phyloP scores from a whole-genome alignment of 805 yeast species.

The Suhomyces kilbournensis region DNA sequence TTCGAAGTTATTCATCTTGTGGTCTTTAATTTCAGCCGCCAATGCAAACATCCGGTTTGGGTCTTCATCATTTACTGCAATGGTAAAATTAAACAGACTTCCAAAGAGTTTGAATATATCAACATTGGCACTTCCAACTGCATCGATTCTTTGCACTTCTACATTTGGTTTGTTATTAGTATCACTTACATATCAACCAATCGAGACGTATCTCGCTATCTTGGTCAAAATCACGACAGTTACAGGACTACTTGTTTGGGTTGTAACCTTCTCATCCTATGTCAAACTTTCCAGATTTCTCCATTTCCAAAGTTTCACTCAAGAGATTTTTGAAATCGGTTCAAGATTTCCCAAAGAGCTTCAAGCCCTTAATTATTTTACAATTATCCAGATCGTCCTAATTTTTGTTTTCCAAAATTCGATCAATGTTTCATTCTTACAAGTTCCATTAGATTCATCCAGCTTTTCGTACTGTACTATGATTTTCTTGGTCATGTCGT shows the following conservation, averaged over 20 bases:
- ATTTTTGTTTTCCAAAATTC: slow-evolving; percentile 17
- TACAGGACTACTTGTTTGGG: slow-evolving; percentile 29
- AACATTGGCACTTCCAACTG: slow-evolving; percentile 15
- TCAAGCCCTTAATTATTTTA: slow-evolving; percentile 11
- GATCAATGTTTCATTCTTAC: slow-evolving; percentile 14
- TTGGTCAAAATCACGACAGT: slow-evolving; percentile 22
- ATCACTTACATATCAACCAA: slow-evolving; percentile 15
- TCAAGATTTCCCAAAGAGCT: slow-evolving; percentile 10
- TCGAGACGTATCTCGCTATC: slow-evolving; percentile 14
- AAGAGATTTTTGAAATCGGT: slow-evolving; percentile 2
- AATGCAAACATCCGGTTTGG: slow-evolving; percentile 19
- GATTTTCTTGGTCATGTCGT: background rate
- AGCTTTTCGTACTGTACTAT: background rate
- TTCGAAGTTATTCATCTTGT: slow-evolving; percentile 20
- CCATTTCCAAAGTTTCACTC: background rate
- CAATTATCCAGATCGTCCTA: slow-evolving; percentile 13
- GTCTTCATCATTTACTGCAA: slow-evolving; percentile 19
- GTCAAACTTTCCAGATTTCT: slow-evolving; percentile 11
- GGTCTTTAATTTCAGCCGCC: slow-evolving; percentile 24
- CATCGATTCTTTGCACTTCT: slow-evolving; percentile 18
- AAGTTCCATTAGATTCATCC: slow-evolving; percentile 8
- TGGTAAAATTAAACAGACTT: slow-evolving; percentile 11
- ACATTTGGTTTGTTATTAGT: slow-evolving; percentile 19
- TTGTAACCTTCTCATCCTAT: slow-evolving; percentile 17
- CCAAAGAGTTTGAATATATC: slow-evolving; percentile 6